These are phyloP conservation scores for Microglena sp. DNA, from an alignment of 139 green algal genomes.

Conservation along the genomic window DNA sequence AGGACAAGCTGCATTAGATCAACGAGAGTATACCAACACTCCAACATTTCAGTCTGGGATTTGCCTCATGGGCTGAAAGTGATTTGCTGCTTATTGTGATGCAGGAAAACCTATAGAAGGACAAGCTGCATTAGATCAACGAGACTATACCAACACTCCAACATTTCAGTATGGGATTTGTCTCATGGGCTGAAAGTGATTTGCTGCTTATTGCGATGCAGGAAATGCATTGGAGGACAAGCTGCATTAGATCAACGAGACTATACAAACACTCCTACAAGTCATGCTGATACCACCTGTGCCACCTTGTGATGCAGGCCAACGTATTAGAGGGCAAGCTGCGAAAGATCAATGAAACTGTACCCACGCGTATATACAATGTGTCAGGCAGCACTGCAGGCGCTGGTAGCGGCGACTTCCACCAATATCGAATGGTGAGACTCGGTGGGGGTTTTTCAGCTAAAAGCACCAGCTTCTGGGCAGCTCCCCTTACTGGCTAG, in stretches of 20 bases:
- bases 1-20: not conserved
- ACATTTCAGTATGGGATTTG: not conserved
- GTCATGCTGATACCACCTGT: no score
- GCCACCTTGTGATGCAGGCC: slow-evolving; percentile 44
- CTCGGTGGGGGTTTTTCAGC: not conserved
- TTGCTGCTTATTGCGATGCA: not conserved
- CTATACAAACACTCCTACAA: not conserved
- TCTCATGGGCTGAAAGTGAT: not conserved
- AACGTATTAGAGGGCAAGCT: slow-evolving; percentile 76
- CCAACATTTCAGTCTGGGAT: not conserved
- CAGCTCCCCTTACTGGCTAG: no score
- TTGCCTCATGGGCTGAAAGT: not conserved
- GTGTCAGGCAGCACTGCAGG: slow-evolving; percentile 69
- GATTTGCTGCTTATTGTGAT: not conserved
- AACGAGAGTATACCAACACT: not conserved
- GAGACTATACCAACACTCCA: not conserved
- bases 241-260: not conserved
- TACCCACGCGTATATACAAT: slow-evolving; percentile 65
- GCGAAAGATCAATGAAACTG: slow-evolving; percentile 66
- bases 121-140: not conserved
- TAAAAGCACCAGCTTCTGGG: no score
- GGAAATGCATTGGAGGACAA: not conserved
- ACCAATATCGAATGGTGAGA: slow-evolving; percentile 70
- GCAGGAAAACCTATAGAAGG: not conserved
- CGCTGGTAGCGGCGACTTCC: slow-evolving; percentile 81